These are phyloP conservation scores for Cordyceps cateniannulata DNA, from an alignment of 2,329 filamentous ascomycete species.

Conservation along the genomic window DNA sequence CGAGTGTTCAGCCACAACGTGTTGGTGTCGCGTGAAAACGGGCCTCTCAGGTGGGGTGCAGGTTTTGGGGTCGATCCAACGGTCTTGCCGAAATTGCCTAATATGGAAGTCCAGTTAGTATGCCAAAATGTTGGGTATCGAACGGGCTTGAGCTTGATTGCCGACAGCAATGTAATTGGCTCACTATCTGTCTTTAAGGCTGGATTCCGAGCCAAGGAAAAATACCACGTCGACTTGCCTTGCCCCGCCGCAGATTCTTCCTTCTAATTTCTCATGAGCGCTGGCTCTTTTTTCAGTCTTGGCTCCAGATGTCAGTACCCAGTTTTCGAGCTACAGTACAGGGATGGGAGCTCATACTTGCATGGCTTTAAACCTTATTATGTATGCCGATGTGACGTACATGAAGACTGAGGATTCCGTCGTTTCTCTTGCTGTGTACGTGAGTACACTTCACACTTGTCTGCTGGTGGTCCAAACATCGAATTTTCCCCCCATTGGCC, in stretches of 20 bases:
- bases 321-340: not conserved
- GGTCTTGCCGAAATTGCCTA: not conserved
- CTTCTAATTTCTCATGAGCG: not conserved
- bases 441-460: too few species aligned
- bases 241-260: not conserved
- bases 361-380: not conserved
- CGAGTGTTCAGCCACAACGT: not conserved
- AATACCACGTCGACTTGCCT: not conserved
- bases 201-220: not conserved
- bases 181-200: not conserved
- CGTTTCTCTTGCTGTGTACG: not conserved
- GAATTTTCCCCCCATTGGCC: too few species aligned
- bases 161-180: not conserved
- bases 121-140: not conserved
- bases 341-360: not conserved
- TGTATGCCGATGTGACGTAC: not conserved
- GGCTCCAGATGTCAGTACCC: not conserved
- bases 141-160: not conserved
- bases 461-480: too few species aligned
- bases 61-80: not conserved
- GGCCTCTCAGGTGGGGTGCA: not conserved
- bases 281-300: not conserved
- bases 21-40: not conserved
- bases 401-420: not conserved
- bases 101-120: not conserved